phyloP scores from a whole-genome alignment of 345 rosid species.

The Hibiscus trionum region DNA sequence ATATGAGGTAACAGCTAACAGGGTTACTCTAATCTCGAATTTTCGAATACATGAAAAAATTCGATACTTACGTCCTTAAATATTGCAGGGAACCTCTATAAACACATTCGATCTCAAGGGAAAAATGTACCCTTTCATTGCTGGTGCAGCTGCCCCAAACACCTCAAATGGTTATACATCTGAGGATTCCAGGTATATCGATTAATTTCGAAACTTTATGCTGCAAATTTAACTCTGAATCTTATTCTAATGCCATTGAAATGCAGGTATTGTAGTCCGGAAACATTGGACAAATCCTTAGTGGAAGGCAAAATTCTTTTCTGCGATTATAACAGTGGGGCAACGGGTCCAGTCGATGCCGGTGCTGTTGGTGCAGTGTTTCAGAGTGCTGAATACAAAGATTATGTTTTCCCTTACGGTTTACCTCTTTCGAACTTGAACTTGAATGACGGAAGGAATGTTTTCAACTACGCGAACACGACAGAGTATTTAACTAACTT shows the following conservation, averaged over 20 bases:
- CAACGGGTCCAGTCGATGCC: background rate
- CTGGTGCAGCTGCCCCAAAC: background rate
- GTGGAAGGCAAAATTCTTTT: slow-evolving; percentile 10
- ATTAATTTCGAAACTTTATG: background rate
- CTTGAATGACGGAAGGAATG: background rate
- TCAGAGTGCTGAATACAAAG: background rate
- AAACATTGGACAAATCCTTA: background rate
- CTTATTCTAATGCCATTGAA: background rate
- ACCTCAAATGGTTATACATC: background rate
- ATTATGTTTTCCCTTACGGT: background rate
- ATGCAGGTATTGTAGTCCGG: background rate
- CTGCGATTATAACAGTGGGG: background rate
- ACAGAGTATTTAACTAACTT: background rate
- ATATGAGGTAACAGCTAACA: background rate
- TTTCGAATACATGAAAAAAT: too few relatives aligned
- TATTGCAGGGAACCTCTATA: background rate
- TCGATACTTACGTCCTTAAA: too few relatives aligned
- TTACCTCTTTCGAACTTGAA: background rate
- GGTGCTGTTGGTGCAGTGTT: background rate
- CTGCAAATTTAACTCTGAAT: background rate
- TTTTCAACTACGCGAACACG: background rate
- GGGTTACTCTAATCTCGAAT: too few relatives aligned
- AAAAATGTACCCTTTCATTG: background rate
- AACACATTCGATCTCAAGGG: slow-evolving; percentile 2
- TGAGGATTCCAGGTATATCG: background rate